Conservation (phyloP, 2,329 filamentous ascomycete genomes). For the Xylogone sp. region DNA sequence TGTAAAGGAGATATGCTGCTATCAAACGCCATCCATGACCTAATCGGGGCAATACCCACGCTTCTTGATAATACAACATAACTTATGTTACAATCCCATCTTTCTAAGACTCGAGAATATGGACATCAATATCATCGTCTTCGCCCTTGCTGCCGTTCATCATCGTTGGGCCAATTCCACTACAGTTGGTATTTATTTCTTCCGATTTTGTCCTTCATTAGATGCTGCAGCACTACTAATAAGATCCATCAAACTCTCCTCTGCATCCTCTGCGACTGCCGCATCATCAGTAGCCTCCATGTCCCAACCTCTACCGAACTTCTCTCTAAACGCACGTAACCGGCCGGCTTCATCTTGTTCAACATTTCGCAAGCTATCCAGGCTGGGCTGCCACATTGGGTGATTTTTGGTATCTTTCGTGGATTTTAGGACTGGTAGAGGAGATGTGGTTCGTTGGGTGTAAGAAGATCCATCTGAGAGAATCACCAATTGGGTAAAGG, state of each 20-base stretch:
- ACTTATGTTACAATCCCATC: neutral
- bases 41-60: neutral
- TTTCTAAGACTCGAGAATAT: neutral
- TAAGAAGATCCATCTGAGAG: slow-evolving; percentile 88
- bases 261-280: slow-evolving; percentile 29
- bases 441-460: slow-evolving; percentile 73
- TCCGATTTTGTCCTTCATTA: slow-evolving; percentile 13
- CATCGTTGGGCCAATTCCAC: neutral
- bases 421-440: slow-evolving; percentile 53
- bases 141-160: neutral
- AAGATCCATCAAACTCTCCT: slow-evolving; percentile 54
- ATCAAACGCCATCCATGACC: slow-evolving; percentile 8
- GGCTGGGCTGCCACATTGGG: slow-evolving; percentile 84
- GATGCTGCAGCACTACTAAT: slow-evolving; percentile 41
- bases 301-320: slow-evolving; percentile 85
- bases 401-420: slow-evolving; percentile 87
- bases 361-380: slow-evolving; percentile 76
- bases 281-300: slow-evolving; percentile 36
- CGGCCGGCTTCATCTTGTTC: slow-evolving; percentile 94
- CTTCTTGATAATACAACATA: neutral
- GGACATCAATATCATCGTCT: neutral
- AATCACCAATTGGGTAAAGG: slow-evolving; percentile 93
- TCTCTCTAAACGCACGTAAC: slow-evolving; percentile 77
- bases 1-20: slow-evolving; percentile 5
- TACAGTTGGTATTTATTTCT: slow-evolving; percentile 25